Evolutionary conservation across 2,329 filamentous ascomycete genomes (phyloP).

Genomic region (Paraconiothyrium brasiliense): DNA sequence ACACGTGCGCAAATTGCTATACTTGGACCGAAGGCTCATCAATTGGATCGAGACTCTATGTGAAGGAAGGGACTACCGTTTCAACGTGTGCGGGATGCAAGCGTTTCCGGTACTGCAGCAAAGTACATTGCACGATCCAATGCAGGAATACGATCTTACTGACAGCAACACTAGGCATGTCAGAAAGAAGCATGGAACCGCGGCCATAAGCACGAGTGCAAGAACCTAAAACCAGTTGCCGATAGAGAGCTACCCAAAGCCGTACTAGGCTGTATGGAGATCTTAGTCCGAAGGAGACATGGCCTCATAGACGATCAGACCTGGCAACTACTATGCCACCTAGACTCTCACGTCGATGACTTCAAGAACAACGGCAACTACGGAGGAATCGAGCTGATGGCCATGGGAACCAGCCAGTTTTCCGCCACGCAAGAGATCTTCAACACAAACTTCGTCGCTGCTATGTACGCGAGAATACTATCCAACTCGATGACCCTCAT

Average conservation of each 20-base stretch:
- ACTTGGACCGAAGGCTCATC: slow-evolving; percentile 49
- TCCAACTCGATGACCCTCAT: slow-evolving; percentile 68
- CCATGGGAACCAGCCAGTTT: slow-evolving; percentile 64
- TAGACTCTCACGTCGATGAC: slow-evolving; percentile 61
- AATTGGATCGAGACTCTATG: slow-evolving; percentile 44
- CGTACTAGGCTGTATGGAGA: slow-evolving; percentile 64
- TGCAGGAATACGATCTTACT: background rate
- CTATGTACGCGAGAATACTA: slow-evolving; percentile 62
- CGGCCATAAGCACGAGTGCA: slow-evolving; percentile 68
- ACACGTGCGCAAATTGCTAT: slow-evolving; percentile 68
- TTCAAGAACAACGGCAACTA: slow-evolving; percentile 53
- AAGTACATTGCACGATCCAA: slow-evolving; percentile 51
- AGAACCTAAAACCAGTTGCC: slow-evolving; percentile 57
- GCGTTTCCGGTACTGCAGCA: slow-evolving; percentile 67
- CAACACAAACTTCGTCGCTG: slow-evolving; percentile 53
- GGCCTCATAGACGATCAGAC: slow-evolving; percentile 49
- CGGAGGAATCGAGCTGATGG: slow-evolving; percentile 62
- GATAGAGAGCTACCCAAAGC: slow-evolving; percentile 61
- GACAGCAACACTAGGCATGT: slow-evolving; percentile 57
- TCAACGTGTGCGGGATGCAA: slow-evolving; percentile 67
- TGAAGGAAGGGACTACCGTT: slow-evolving; percentile 50
- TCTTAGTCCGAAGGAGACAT: slow-evolving; percentile 59
- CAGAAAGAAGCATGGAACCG: slow-evolving; percentile 68
- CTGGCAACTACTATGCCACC: slow-evolving; percentile 54
- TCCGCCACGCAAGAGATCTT: slow-evolving; percentile 55